These are phyloP conservation scores for Phlebiopsis flavidoalba DNA, from an alignment of 768 basidiomycete genomes.

Conservation along the genomic window DNA sequence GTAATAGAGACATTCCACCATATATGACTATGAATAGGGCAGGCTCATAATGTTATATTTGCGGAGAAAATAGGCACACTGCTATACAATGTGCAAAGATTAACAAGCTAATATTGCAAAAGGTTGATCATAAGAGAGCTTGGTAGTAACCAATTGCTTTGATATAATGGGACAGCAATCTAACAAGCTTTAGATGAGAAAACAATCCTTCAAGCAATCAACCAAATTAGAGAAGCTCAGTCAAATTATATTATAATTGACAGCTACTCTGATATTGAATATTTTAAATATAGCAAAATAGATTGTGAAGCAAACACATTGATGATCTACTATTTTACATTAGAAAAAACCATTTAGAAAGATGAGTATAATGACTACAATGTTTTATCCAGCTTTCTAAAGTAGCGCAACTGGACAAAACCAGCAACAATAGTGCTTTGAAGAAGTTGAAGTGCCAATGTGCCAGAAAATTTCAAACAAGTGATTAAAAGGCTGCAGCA, in stretches of 20 bases:
- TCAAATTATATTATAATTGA: neutral
- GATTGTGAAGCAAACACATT: no score
- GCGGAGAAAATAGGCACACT: neutral
- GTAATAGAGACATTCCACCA: no score
- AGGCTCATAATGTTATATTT: neutral
- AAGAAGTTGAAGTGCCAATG: no score
- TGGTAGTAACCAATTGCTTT: neutral
- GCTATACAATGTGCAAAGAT: neutral
- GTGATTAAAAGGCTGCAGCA: neutral
- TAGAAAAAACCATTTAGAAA: no score
- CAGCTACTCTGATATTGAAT: neutral
- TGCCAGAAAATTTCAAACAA: neutral
- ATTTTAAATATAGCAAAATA: neutral
- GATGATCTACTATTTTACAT: no score
- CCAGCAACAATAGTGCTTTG: no score
- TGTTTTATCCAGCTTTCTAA: no score
- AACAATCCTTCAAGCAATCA: neutral
- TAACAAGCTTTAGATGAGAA: neutral
- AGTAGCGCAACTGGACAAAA: no score
- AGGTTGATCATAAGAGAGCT: neutral
- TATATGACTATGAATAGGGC: neutral
- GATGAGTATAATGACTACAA: no score
- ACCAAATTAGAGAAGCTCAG: neutral
- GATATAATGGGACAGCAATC: neutral
- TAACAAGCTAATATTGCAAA: neutral